Conservation (phyloP, 2,329 filamentous ascomycete species). For the Trichoderma atroviride region DNA sequence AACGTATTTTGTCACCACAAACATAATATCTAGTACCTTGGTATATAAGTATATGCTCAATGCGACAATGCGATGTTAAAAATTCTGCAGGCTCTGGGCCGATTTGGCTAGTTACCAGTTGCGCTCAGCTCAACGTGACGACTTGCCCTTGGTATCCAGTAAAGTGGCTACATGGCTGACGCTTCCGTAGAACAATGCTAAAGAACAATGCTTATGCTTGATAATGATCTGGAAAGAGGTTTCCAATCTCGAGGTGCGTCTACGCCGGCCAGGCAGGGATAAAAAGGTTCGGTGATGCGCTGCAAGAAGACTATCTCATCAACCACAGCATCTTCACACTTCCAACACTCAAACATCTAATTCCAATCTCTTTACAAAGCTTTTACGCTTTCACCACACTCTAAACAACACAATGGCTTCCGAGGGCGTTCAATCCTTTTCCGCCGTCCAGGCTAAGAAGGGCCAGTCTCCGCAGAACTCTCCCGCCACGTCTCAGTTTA, state of each 20-base stretch:
- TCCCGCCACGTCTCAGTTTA: not conserved
- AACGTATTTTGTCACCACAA: not conserved
- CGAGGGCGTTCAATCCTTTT: no score
- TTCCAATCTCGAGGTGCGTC: no score
- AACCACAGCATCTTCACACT: not conserved
- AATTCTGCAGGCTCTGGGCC: not conserved
- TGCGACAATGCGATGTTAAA: not conserved
- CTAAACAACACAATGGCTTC: conserved; percentile 5
- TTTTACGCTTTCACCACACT: not conserved
- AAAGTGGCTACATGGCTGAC: not conserved
- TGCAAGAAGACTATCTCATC: not conserved
- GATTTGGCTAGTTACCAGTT: not conserved
- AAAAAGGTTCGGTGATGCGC: not conserved
- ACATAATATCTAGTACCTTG: not conserved
- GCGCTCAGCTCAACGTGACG: not conserved
- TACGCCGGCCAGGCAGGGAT: not conserved
- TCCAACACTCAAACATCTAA: not conserved
- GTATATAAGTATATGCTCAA: not conserved
- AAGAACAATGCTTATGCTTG: not conserved
- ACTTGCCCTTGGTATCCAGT: not conserved
- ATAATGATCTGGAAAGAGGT: not conserved
- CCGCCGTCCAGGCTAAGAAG: not conserved
- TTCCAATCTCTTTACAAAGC: not conserved
- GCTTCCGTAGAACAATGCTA: not conserved
- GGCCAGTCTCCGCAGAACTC: not conserved